Conservation (phyloP, 139 green algal genomes). For the Picochlorum sp. region DNA sequence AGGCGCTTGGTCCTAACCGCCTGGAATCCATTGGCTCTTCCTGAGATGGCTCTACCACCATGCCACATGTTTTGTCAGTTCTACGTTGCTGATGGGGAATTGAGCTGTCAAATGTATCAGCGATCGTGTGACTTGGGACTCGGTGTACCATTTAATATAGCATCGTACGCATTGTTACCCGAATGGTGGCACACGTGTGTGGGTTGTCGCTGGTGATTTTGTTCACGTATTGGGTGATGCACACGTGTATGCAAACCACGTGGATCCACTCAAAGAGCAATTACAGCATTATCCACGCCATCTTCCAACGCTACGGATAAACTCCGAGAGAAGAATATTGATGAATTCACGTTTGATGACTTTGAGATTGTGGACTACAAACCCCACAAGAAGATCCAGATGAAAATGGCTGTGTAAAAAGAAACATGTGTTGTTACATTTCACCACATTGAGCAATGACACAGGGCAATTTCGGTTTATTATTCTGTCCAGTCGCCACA, state of each 20-base stretch:
- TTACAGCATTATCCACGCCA: conserved; percentile 63
- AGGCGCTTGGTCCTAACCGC: conserved; percentile 91
- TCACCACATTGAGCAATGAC: conserved; percentile 85
- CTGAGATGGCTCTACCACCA: conserved; percentile 93
- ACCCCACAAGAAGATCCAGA: conserved; percentile 90
- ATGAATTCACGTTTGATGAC: conserved; percentile 79
- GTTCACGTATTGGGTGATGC: conserved; percentile 93
- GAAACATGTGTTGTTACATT: conserved; percentile 64
- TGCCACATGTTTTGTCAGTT: conserved; percentile 99
- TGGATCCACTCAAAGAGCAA: conserved; percentile 92
- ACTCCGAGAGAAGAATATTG: conserved; percentile 81
- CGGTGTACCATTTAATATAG: conserved; percentile 99
- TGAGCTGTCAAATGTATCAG: conserved; percentile 98
- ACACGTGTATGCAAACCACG: conserved; percentile 97
- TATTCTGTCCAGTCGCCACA: conserved; percentile 71
- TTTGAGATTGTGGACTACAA: conserved; percentile 85
- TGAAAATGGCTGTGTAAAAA: conserved; percentile 91
- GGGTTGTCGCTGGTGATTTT: conserved; percentile 85
- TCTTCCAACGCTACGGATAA: conserved; percentile 83
- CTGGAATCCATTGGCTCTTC: conserved; percentile 93
- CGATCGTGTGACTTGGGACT: conserved; percentile 94
- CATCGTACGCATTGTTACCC: conserved; percentile 92
- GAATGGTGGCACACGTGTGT: conserved; percentile 88
- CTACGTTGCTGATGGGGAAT: conserved; percentile 93
- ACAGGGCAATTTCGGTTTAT: conserved; percentile 72